Evolutionary conservation across 257 asterid species (phyloP).

Genomic region (Cordia subcordata): DNA sequence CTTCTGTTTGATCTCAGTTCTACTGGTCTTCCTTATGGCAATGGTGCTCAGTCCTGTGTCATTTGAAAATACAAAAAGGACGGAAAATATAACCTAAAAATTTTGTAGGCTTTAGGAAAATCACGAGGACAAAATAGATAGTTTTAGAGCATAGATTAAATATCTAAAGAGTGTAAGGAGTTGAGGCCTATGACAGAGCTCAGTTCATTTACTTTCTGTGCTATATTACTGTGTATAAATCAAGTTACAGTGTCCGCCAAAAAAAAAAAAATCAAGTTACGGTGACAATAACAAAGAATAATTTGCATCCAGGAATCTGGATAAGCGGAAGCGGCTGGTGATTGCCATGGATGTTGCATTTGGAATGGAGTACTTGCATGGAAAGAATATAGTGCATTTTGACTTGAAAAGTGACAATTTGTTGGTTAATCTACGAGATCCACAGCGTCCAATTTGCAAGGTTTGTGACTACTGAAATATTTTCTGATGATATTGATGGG

Average conservation of each 20-base stretch:
- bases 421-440: constrained; percentile 96
- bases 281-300: too few relatives aligned
- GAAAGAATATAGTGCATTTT: constrained; percentile 90
- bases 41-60: not conserved
- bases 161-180: too few relatives aligned
- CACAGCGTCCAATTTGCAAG: constrained; percentile 99
- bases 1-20: not conserved
- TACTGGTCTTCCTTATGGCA: not conserved
- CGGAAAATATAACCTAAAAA: too few relatives aligned
- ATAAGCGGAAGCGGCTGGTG: constrained; percentile 87
- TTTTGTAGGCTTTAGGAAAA: too few relatives aligned
- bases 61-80: too few relatives aligned
- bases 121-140: too few relatives aligned
- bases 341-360: constrained; percentile 97
- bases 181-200: too few relatives aligned
- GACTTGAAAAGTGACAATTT: constrained; percentile 97
- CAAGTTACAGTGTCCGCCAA: too few relatives aligned
- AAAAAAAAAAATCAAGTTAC: too few relatives aligned
- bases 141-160: too few relatives aligned
- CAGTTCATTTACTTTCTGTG: too few relatives aligned
- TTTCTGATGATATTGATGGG: not conserved
- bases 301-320: constrained; percentile 55
- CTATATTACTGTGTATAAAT: too few relatives aligned
- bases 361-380: constrained; percentile 99
- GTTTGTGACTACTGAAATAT: constrained; percentile 30